Conservation (phyloP, 2,329 filamentous ascomycete species). For the Exophiala bonariae region DNA sequence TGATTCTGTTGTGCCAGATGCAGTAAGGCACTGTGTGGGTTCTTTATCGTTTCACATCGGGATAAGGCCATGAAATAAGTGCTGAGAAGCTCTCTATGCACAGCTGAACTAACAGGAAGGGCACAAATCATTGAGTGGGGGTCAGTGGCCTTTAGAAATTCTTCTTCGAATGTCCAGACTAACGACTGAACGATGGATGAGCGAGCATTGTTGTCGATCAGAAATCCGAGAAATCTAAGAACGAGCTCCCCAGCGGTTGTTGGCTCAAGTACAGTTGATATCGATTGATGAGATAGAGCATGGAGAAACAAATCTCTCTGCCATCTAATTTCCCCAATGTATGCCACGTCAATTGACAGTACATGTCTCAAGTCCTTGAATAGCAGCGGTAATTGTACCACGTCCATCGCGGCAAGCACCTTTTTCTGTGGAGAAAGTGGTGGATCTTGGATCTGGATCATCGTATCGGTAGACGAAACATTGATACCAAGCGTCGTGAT, state of each 20-base stretch:
- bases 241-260: constrained; percentile 1
- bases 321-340: constrained; percentile 1
- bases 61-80: constrained; percentile 1
- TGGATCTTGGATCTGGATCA: background rate
- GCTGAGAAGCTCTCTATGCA: background rate
- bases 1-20: background rate
- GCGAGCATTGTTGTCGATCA: constrained; percentile 1
- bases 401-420: background rate
- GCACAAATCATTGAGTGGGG: background rate
- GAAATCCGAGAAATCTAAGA: background rate
- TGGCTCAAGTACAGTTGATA: background rate
- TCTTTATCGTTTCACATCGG: background rate
- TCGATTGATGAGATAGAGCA: background rate
- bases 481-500: background rate
- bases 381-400: background rate
- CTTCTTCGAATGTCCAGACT: constrained; percentile 1
- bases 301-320: constrained; percentile 4
- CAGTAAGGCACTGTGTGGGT: background rate
- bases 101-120: background rate
- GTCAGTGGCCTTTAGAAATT: constrained; percentile 1
- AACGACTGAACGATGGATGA: background rate
- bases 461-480: background rate
- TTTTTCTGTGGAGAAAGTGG: background rate
- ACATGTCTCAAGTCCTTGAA: constrained; percentile 2
- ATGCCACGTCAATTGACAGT: background rate